A percentile compares a stretch with the other conserved stretches of the same genome.
Evolutionary conservation across 2,329 filamentous ascomycete species (phyloP).

Genomic region (Polytolypa hystricis): DNA sequence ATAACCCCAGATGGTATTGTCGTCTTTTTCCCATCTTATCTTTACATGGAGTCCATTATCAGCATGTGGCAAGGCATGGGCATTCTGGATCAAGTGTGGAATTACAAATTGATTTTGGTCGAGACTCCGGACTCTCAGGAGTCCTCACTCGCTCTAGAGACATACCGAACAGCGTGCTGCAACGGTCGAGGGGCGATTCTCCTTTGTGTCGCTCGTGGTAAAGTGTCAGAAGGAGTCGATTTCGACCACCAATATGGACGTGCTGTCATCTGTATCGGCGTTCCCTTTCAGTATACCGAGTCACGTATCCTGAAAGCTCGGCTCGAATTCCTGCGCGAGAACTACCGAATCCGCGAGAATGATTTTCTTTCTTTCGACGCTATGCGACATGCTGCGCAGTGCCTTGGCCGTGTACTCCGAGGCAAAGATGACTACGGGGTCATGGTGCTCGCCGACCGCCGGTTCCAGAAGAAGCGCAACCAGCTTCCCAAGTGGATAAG

Average conservation of each 20-base stretch:
- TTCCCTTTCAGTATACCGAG: constrained; percentile 98
- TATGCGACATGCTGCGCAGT: constrained; percentile 98
- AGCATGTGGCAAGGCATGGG: constrained; percentile 99
- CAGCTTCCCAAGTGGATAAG: constrained; percentile 97
- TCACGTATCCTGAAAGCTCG: constrained; percentile 92
- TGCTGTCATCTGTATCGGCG: constrained; percentile 89
- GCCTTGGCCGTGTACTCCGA: constrained; percentile 81
- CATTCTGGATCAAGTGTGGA: constrained; percentile 95
- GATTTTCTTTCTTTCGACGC: constrained; percentile 98
- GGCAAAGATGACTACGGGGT: constrained; percentile 99
- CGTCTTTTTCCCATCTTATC: constrained; percentile 97
- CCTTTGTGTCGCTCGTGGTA: constrained; percentile 89
- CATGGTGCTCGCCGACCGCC: constrained; percentile 92
- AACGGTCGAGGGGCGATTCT: constrained; percentile 90
- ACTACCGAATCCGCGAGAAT: constrained; percentile 90
- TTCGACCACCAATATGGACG: constrained; percentile 98
- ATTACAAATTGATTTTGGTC: constrained; percentile 95
- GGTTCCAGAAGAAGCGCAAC: constrained; percentile 80
- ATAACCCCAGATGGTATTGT: constrained; percentile 95
- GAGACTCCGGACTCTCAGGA: constrained; percentile 97
- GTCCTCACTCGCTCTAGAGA: constrained; percentile 88
- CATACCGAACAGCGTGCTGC: constrained; percentile 93
- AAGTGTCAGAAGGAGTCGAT: constrained; percentile 96
- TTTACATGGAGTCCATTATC: constrained; percentile 99
- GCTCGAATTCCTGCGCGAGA: constrained; percentile 91